Percentiles rank a stretch among this genome's conserved stretches.
These are phyloP conservation scores for Turnera subulata DNA, from an alignment of 345 rosid species.

Conservation along the genomic window DNA sequence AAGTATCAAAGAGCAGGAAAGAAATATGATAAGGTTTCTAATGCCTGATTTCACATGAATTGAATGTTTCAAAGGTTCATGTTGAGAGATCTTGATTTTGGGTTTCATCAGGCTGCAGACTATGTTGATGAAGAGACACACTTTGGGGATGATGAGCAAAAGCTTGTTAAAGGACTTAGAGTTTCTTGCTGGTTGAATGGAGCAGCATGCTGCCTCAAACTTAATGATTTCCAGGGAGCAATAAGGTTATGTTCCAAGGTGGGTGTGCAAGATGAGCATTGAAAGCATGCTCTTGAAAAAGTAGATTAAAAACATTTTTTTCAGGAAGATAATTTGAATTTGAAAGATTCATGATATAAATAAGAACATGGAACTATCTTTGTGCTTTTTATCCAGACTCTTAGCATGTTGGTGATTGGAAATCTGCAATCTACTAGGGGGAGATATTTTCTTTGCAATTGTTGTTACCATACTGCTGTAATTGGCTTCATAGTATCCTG, in stretches of 20 bases:
- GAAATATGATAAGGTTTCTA: constrained; percentile 52
- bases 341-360: no score
- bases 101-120: constrained; percentile 39
- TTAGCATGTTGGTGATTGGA: no score
- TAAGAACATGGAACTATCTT: no score
- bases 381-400: no score
- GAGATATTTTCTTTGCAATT: no score
- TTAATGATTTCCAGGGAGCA: constrained; percentile 41
- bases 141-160: constrained; percentile 42
- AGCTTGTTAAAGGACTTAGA: constrained; percentile 38
- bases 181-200: constrained; percentile 56
- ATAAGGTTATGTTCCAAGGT: constrained; percentile 52
- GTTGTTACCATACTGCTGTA: no score
- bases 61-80: not conserved
- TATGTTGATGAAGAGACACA: constrained; percentile 40
- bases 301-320: not conserved
- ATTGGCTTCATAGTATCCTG: no score
- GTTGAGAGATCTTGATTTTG: constrained; percentile 2
- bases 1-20: constrained; percentile 47
- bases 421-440: no score
- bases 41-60: not conserved
- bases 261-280: not conserved
- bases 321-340: no score
- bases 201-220: constrained; percentile 61
- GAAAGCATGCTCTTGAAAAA: not conserved